Base-by-base conservation (phyloP, 192 early-diverging fungal species). In the Cetraspora pellucida region DNA sequence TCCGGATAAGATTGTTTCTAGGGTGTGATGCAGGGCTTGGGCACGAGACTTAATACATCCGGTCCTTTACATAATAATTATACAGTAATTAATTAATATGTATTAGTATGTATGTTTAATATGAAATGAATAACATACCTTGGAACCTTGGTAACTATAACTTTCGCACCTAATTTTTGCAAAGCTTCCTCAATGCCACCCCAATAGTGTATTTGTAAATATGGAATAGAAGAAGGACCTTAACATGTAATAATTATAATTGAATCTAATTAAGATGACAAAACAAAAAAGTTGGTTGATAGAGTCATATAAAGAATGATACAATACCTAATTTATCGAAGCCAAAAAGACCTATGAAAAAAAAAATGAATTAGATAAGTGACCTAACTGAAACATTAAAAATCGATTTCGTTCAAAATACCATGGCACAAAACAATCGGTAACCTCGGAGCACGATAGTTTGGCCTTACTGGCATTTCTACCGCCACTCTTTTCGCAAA, bases 401-500 rank as follows among this genome's bases (percentile, higher is more conserved):
- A 8, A 70, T 49, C 25, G 47, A 55, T 16, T 61, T 14, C 3
- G 49, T 52, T 28, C 14, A n/a, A 37, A 79, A 28, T 81, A 84
- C 92, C 96, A 78, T 97, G 95, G 77, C 95, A 96, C 10, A 97
- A 85, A 2, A 96, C 93, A 45, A 97, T 86, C 3, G 94, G 91
- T 69, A 92, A 82, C 4, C 90, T 82, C 2, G 93, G 93, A 14
- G 94, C 90, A 67, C 86, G 79, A 79, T 95, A 95, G n/a, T 82
- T 77, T 13, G 92, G 82, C 37, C 78, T 85, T 6, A 93, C 82
- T 9, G 88, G 91, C 76, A 82, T 82, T 5, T 82, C 61, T 30
- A 80, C 69, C 8, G 75, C 77, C 59, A 71, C 72, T 27, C 78
- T 71, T 50, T 89, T 95, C 52, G 82, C 91, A 79, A 90, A 92